phyloP scores from a whole-genome alignment of 176 grass and related monocot genomes.

The Bolboschoenus planiculmis region DNA sequence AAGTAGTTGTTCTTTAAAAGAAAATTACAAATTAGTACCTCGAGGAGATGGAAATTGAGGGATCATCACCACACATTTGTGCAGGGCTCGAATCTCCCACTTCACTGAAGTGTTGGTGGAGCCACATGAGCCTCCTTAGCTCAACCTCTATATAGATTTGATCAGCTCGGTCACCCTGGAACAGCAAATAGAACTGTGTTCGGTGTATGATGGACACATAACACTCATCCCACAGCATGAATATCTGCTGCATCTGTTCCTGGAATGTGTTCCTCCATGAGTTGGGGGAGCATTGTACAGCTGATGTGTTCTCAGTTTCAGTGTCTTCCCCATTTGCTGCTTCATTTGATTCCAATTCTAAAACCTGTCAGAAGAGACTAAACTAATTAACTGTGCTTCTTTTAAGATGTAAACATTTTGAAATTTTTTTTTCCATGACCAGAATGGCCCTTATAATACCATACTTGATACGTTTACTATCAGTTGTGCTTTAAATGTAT shows the following conservation, averaged over 20 bases:
- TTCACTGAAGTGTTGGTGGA: constrained; percentile 85
- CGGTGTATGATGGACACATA: constrained; percentile 91
- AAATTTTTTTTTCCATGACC: not conserved
- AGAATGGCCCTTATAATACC: too few species aligned
- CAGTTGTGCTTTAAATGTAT: too few species aligned
- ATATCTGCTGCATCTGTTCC: constrained; percentile 86
- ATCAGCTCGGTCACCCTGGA: constrained; percentile 77
- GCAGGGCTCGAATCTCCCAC: constrained; percentile 58
- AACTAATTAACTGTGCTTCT: not conserved
- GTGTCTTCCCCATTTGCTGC: constrained; percentile 32
- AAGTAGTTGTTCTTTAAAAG: not conserved
- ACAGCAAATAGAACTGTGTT: constrained; percentile 84
- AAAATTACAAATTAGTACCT: constrained; percentile 38
- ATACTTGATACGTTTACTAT: too few species aligned
- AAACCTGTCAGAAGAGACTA: constrained; percentile 39
- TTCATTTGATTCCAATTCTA: constrained; percentile 86
- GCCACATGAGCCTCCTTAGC: constrained; percentile 61
- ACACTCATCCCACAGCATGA: constrained; percentile 75
- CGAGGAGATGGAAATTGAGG: constrained; percentile 49
- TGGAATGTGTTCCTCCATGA: constrained; percentile 59
- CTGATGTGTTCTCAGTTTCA: constrained; percentile 27
- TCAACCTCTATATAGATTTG: constrained; percentile 98
- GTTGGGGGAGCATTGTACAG: constrained; percentile 41
- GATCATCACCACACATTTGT: constrained; percentile 44
- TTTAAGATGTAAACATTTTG: constrained; percentile 16